Base-by-base conservation (phyloP, 768 basidiomycete genomes). In the Boletus eberwhitei region DNA sequence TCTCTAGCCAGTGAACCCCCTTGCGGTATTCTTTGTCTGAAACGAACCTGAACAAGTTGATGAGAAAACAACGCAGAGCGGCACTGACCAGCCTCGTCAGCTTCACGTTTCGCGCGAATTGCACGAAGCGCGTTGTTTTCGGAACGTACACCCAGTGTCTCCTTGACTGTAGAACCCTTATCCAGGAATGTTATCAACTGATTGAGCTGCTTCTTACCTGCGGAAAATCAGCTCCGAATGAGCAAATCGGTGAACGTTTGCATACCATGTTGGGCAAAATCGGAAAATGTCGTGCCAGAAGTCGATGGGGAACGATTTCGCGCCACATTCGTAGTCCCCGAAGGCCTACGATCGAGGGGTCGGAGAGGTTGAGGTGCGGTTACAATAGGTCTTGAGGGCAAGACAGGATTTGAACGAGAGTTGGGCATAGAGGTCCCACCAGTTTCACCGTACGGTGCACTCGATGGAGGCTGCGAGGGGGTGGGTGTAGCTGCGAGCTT, bases 1-100 rank as follows among this genome's bases (percentile, higher is more conserved):
- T 94, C 74, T 97, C 93, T n/a, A 93, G 74, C 87, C 91, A 90
- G 70, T 96, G 87, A 22, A 97, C 86, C 34, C 84, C 92, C 60
- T 87, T 89, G 26, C 93, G 78, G 64, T 97, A 97, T 55, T 95
- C 93, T 68, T 87, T 90, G 69, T 97, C 93, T 90, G 62, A 41
- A 53, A 38, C 2, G 8, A 32, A 40, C 48, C 41, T 61, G 41
- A 60, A 34, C 48, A 36, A 32, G 22, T 13, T n/a, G 48, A 46
- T 16, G 14, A 22, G 19, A 32, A 8, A 50, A 50, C 24, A 8
- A 34, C 12, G 5, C 16, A 45, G 17, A 39, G n/a, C 3, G 31
- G 21, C 17, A 67, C 78, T 58, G 54, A 88, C 92, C 90, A 54
- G 93, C 93, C 69, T 96, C 93, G 35, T 96, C 93, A 5, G 88